Base-by-base conservation (phyloP, 2,329 filamentous ascomycete species). In the Raffaelea arxii region DNA sequence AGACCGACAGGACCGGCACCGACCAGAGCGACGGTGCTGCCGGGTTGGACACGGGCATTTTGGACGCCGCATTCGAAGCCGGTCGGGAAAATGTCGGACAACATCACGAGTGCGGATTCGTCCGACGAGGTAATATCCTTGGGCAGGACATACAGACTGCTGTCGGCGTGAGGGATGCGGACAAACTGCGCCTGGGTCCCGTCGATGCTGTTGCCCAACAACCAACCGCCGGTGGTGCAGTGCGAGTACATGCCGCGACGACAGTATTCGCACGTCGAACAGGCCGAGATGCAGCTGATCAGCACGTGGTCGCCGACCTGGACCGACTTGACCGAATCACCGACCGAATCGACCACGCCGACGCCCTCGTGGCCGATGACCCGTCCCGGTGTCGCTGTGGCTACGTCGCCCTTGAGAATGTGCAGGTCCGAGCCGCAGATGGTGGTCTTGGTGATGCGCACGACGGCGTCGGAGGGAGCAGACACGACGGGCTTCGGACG, bases 171-270 rank as follows among this genome's bases (percentile, higher is more conserved):
- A 2, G 70, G 71, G 38, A 77, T 67, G 19, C 72, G 64, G 32
- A 77, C 72, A 50, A 70, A 77, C 54, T 77, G 74, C n/a, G 74
- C 75, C 54, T 78, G 74, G 0, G 71, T 76, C 39, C 74, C 74
- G 51, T 76, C 70, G 19, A 70, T 65, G 0, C 61, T 63, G 53
- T 78, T 71, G 19, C 75, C 75, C 2, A 79, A 60, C 5, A 69
- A 64, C 75, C 75, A 78, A 4, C 75, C 74, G 23, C 72, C 74
- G 12, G 66, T 69, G 7, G 62, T 62, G 57, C 75, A 79, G 51
- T 75, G 72, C 24, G 70, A 71, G 48, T 64, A 63, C 68, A 78
- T 74, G 21, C 68, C 69, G 41, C 59, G 60, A 6, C 67, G 66
- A 52, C 75, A 78, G 56, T 69, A 73, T 19, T 62, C 59, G 55